These are phyloP conservation scores for Hypoxylon trugodes DNA, from an alignment of 495 filamentous ascomycete genomes.

Conservation along the genomic window DNA sequence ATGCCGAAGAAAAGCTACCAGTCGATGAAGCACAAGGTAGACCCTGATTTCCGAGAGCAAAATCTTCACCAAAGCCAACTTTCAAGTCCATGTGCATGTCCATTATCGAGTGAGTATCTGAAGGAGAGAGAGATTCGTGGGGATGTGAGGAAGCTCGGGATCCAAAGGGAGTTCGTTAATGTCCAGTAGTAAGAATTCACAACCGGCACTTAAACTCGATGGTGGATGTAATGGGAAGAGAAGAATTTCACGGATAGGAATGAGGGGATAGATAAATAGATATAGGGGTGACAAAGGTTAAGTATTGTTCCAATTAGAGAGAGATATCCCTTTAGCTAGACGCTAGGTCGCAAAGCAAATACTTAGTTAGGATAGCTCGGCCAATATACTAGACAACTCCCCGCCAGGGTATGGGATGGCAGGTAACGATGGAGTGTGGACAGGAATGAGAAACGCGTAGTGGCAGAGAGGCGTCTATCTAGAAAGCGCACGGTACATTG, in stretches of 20 bases:
- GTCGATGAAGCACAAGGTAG: constrained; percentile 39
- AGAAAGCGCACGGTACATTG: constrained; percentile 35
- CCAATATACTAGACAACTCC: constrained; percentile 44
- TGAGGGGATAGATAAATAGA: constrained; percentile 43
- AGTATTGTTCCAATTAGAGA: constrained; percentile 29
- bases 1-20: constrained; percentile 46
- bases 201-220: constrained; percentile 11
- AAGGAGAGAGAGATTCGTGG: constrained; percentile 4
- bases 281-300: constrained; percentile 37
- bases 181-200: constrained; percentile 17
- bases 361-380: constrained; percentile 38
- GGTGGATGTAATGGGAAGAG: constrained; percentile 27
- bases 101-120: constrained; percentile 25
- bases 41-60: constrained; percentile 37
- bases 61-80: constrained; percentile 40
- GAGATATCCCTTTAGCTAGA: constrained; percentile 30
- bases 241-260: constrained; percentile 34
- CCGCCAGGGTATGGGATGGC: constrained; percentile 44
- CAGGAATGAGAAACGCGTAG: constrained; percentile 41
- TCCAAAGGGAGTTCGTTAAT: constrained; percentile 15
- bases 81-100: constrained; percentile 33
- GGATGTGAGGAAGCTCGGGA: neutral
- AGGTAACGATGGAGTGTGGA: constrained; percentile 31
- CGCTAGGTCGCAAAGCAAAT: constrained; percentile 27
- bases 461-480: constrained; percentile 36